phyloP scores from a whole-genome alignment of 129 eudicot species.

The Flaveria brownii region DNA sequence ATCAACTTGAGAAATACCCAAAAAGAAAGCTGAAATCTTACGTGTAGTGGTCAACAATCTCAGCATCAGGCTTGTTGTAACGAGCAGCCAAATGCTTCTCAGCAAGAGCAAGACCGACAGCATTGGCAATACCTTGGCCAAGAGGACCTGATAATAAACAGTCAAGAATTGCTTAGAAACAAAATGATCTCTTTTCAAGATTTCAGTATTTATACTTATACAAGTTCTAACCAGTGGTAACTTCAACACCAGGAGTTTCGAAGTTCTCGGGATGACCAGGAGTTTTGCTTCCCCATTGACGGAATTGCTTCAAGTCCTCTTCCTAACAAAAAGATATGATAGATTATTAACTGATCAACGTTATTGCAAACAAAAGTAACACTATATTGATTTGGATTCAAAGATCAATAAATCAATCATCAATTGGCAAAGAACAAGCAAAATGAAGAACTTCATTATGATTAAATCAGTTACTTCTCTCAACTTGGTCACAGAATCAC shows the following conservation, averaged over 20 bases:
- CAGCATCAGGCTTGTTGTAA: constrained; percentile 79
- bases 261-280: constrained; percentile 98
- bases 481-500: no score
- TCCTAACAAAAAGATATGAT: constrained; percentile 42
- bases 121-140: constrained; percentile 96
- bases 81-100: constrained; percentile 98
- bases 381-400: constrained; percentile 2
- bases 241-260: constrained; percentile 97
- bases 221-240: constrained; percentile 69
- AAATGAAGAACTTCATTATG: constrained; percentile 7
- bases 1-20: not conserved
- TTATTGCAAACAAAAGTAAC: constrained; percentile 4
- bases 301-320: constrained; percentile 83
- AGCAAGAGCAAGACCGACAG: constrained; percentile 95
- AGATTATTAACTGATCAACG: not conserved
- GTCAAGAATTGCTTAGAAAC: constrained; percentile 3
- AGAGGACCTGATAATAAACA: constrained; percentile 70
- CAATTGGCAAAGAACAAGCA: constrained; percentile 5
- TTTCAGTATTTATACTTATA: not conserved
- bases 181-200: not conserved
- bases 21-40: constrained; percentile 37
- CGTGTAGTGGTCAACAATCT: constrained; percentile 98
- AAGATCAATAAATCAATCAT: constrained; percentile 4
- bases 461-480: no score
- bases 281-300: constrained; percentile 97